A percentile compares a stretch with the other conserved stretches of the same genome.
Conservation (phyloP, 2,329 filamentous ascomycete species). For the Neonectria punicea region DNA sequence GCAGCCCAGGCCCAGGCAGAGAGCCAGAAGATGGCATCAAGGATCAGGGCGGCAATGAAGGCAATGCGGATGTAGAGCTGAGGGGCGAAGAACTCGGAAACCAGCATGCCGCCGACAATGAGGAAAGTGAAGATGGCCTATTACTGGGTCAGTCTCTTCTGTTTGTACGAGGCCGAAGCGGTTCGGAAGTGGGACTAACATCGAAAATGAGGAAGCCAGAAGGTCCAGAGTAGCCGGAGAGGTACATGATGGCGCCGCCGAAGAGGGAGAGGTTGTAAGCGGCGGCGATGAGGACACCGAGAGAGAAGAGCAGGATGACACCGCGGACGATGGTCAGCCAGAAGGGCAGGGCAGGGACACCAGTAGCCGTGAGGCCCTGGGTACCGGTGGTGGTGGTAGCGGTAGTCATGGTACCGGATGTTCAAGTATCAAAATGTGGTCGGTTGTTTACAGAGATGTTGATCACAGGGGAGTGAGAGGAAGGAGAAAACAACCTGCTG, state of each 20-base stretch:
- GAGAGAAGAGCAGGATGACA: slow-evolving; percentile 52
- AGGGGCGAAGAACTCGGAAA: slow-evolving; percentile 49
- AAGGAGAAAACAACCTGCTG: background rate
- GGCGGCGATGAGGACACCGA: slow-evolving; percentile 52
- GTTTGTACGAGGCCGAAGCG: background rate
- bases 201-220: slow-evolving; percentile 59
- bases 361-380: slow-evolving; percentile 49
- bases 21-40: slow-evolving; percentile 58
- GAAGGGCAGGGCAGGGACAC: slow-evolving; percentile 50
- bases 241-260: slow-evolving; percentile 32
- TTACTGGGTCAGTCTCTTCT: slow-evolving; percentile 18
- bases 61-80: slow-evolving; percentile 49
- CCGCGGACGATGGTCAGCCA: slow-evolving; percentile 52
- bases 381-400: slow-evolving; percentile 17
- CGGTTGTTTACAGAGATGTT: background rate
- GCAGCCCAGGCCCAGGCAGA: slow-evolving; percentile 51
- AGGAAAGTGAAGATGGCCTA: slow-evolving; percentile 55
- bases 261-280: slow-evolving; percentile 54
- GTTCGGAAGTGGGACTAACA: slow-evolving; percentile 47
- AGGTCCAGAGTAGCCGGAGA: slow-evolving; percentile 46
- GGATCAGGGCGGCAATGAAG: slow-evolving; percentile 49
- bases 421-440: background rate
- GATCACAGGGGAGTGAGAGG: background rate
- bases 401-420: slow-evolving; percentile 7
- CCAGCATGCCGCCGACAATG: slow-evolving; percentile 52